Base-by-base conservation (phyloP, 2,329 filamentous ascomycete genomes). In the Dactylellina parvicollis region DNA sequence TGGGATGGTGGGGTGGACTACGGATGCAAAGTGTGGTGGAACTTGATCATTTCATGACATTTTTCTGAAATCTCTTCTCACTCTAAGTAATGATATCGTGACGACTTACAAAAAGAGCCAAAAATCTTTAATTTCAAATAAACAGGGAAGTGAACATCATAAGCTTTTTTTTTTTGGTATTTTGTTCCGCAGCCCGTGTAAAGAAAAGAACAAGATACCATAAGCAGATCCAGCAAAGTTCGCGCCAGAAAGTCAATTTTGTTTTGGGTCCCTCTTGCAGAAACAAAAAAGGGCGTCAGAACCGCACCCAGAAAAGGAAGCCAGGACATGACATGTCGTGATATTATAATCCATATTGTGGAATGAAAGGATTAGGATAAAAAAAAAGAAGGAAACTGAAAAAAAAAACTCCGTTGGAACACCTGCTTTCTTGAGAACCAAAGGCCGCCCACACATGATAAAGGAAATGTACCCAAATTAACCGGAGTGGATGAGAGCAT, bases 381-480 rank as follows among this genome's bases (percentile, higher is more conserved):
- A 30, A 24, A 57, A 42, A 40, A 52, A 26, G 12, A 32, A 5
- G 12, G 12, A 32, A 50, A 26, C 10, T n/a, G 34, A 54, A 70
- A 54, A 50, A 64, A 52, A 49, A 44, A 72, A 72, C 66, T 72
- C 66, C 66, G 44, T 66, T 72, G 44, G 44, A 72, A 72, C 66
- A 64, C 66, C 66, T 72, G 66, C 59, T 72, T 72, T 64, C 66
- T 72, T 72, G 66, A 72, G 66, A 72, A 71, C 56, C 28, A 47
- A 50, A 72, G 52, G 59, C 66, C 66, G 66, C 66, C 66, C 66
- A 72, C 66, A 64, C 57, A 72, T 57, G 66, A 71, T 64, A 64
- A 64, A 72, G 50, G 46, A 62, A 64, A 72, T 57, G 50, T 44
- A 57, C 66, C 66, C 66, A 72, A 71, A 72, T 72, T 72, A 72